Conservation (phyloP, 441 rosid species). For the Erodium texanum region DNA sequence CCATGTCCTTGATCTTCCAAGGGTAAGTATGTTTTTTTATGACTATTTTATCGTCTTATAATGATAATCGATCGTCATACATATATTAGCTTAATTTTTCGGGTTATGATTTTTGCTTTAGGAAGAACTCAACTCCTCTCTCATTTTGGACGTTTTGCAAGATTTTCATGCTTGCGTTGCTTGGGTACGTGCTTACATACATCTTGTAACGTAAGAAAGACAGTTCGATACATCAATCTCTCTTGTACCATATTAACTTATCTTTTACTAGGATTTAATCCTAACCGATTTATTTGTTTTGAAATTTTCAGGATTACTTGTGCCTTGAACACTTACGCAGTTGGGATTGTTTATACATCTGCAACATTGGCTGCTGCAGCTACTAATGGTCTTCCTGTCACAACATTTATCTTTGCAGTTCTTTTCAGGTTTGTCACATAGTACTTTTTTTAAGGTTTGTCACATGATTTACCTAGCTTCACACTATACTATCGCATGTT, state of each 20-base stretch:
- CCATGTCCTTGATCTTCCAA: slow-evolving; percentile 11
- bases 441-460: too few species aligned
- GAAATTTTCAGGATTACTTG: slow-evolving; percentile 16
- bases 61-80: too few species aligned
- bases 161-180: slow-evolving; percentile 19
- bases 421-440: slow-evolving; percentile 17
- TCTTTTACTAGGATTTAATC: too few species aligned
- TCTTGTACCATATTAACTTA: too few species aligned
- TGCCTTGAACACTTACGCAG: slow-evolving; percentile 14
- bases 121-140: slow-evolving; percentile 17
- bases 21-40: too few species aligned
- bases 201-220: neutral
- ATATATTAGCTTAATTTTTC: too few species aligned
- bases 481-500: too few species aligned
- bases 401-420: slow-evolving; percentile 24
- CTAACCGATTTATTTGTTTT: too few species aligned
- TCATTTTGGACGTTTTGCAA: slow-evolving; percentile 15
- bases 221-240: neutral
- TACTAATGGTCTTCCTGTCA: slow-evolving; percentile 18
- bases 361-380: slow-evolving; percentile 22
- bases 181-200: slow-evolving; percentile 16
- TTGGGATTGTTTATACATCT: slow-evolving; percentile 21
- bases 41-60: too few species aligned
- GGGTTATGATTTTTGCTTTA: neutral
- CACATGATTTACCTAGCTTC: too few species aligned